A percentile compares a stretch with the other conserved stretches of the same genome.
These are phyloP conservation scores for Colletotrichum theobromicola DNA, from an alignment of 2,329 filamentous ascomycete genomes.

Conservation along the genomic window DNA sequence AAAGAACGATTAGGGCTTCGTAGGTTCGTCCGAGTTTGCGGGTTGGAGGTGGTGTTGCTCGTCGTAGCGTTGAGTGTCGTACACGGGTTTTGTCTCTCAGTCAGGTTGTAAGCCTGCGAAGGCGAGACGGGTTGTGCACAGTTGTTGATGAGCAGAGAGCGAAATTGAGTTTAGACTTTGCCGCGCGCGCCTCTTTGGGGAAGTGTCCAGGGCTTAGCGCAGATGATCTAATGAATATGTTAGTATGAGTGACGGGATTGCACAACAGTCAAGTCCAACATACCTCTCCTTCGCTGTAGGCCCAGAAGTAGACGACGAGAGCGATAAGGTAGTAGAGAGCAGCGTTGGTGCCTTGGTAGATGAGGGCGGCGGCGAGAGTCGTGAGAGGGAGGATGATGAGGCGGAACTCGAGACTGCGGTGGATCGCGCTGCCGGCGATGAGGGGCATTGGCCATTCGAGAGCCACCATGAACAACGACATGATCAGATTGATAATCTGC, in stretches of 20 bases:
- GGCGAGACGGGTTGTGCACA: background rate
- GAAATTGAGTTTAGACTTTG: background rate
- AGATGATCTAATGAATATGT: slow-evolving; percentile 60
- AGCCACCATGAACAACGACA: slow-evolving; percentile 78
- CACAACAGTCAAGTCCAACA: background rate
- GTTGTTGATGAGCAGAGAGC: background rate
- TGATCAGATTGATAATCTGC: slow-evolving; percentile 86
- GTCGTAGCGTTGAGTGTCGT: background rate
- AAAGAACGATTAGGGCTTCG: slow-evolving; percentile 11
- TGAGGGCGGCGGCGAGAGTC: slow-evolving; percentile 73
- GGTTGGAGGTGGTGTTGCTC: background rate
- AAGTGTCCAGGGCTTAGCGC: slow-evolving; percentile 72
- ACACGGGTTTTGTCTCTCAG: background rate
- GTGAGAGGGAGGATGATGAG: slow-evolving; percentile 83
- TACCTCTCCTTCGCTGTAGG: slow-evolving; percentile 96
- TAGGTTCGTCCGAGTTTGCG: slow-evolving; percentile 4
- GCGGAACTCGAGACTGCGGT: slow-evolving; percentile 87
- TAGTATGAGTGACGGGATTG: slow-evolving; percentile 12
- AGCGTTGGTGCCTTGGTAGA: slow-evolving; percentile 93
- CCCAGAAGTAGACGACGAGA: slow-evolving; percentile 92
- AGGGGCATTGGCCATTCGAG: slow-evolving; percentile 90
- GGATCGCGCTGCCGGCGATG: slow-evolving; percentile 77
- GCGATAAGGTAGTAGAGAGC: slow-evolving; percentile 91
- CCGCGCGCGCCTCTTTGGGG: slow-evolving; percentile 54
- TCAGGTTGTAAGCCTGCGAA: background rate